Evolutionary conservation across 805 yeast species (phyloP).

Genomic region (Zygoascus tannicola): DNA sequence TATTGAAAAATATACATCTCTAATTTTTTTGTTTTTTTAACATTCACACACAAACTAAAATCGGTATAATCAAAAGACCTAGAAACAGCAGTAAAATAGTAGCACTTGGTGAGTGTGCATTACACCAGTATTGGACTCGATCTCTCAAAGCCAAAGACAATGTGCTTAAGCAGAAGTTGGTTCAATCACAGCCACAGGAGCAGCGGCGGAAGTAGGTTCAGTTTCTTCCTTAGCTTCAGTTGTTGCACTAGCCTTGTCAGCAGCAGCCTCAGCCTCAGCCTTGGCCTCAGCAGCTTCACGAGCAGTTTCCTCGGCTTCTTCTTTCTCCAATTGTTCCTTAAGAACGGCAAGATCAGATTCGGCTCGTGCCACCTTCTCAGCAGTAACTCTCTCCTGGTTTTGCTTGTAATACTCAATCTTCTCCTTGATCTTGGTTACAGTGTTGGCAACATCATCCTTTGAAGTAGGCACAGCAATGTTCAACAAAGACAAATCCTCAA

Average conservation of each 20-base stretch:
- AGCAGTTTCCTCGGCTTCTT: constrained; percentile 1
- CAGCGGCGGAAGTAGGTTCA: neutral
- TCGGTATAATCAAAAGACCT: neutral
- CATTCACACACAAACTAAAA: neutral
- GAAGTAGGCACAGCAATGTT: constrained; percentile 71
- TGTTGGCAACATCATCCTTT: constrained; percentile 56
- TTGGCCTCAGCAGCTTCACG: constrained; percentile 5
- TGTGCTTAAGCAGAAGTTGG: neutral
- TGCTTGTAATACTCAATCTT: constrained; percentile 60
- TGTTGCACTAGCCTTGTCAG: neutral
- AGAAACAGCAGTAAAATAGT: neutral
- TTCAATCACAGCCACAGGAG: neutral
- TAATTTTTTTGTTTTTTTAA: neutral
- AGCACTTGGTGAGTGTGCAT: neutral
- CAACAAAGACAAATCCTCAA: constrained; percentile 67
- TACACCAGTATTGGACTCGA: neutral
- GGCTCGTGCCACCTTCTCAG: constrained; percentile 64
- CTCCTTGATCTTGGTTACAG: constrained; percentile 58
- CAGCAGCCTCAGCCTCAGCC: neutral
- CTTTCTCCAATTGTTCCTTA: constrained; percentile 35
- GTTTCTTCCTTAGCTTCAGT: neutral
- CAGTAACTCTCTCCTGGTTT: constrained; percentile 74
- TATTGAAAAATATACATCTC: neutral
- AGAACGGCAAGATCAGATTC: constrained; percentile 66
- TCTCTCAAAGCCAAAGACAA: too few relatives aligned